A percentile compares a stretch with the other conserved stretches of the same genome.
Conservation (phyloP, 345 rosid species). For the Capsella bursapastoris region DNA sequence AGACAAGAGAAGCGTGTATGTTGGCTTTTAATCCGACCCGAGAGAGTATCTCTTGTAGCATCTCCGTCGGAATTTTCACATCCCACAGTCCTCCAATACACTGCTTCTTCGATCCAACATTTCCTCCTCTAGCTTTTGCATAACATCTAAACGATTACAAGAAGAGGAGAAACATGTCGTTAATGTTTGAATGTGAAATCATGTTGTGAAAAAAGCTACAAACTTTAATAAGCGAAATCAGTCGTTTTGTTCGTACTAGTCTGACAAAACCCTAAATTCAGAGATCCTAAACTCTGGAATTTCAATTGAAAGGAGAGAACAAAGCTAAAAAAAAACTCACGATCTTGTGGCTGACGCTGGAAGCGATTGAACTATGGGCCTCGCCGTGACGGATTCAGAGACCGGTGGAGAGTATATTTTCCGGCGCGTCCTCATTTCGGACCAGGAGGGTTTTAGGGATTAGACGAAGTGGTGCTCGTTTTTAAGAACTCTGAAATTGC, state of each 20-base stretch:
- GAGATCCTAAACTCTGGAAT: no score
- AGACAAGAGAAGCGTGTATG: background rate
- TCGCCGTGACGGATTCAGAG: no score
- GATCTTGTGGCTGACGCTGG: no score
- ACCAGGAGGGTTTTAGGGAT: background rate
- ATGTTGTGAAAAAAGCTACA: no score
- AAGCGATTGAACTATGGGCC: no score
- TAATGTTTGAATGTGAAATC: background rate
- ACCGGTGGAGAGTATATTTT: background rate
- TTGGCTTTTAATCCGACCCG: background rate
- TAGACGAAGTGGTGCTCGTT: background rate
- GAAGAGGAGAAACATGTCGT: background rate
- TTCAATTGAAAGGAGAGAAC: no score
- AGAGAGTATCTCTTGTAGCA: background rate
- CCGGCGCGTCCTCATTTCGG: background rate
- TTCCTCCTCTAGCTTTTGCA: no score
- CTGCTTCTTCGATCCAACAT: conserved; percentile 1
- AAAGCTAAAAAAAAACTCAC: no score
- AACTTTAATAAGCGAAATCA: no score
- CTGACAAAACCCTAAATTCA: no score
- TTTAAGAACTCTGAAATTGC: background rate
- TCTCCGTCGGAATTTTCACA: background rate
- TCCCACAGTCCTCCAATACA: background rate
- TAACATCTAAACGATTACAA: background rate
- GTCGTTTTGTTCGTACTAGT: no score